phyloP scores from a whole-genome alignment of 768 basidiomycete species.

The Leccinum longicurvipes region DNA sequence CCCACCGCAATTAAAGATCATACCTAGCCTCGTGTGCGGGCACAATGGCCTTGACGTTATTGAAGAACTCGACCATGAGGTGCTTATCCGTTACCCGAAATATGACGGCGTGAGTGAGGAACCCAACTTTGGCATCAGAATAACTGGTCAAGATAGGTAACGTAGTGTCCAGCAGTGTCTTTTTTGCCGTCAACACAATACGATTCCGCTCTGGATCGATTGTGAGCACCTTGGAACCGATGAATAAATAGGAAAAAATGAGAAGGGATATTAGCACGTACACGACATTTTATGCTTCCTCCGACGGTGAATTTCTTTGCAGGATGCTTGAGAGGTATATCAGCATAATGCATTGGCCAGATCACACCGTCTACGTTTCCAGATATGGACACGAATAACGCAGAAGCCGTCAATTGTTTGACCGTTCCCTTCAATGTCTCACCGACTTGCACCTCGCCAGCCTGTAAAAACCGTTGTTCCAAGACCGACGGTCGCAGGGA shows the following conservation, averaged over 20 bases:
- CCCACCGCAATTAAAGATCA: conserved; percentile 14
- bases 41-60: conserved; percentile 79
- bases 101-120: conserved; percentile 77
- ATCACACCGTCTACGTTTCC: conserved; percentile 90
- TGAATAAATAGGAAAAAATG: not conserved
- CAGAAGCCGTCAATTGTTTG: conserved; percentile 76
- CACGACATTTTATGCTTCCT: conserved; percentile 78
- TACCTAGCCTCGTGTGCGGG: conserved; percentile 82
- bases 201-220: conserved; percentile 81
- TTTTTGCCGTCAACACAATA: conserved; percentile 87
- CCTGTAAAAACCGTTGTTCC: conserved; percentile 81
- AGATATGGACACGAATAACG: conserved; percentile 80
- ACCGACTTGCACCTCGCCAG: conserved; percentile 79
- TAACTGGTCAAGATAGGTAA: conserved; percentile 64
- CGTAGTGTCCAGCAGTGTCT: conserved; percentile 78
- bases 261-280: conserved; percentile 37
- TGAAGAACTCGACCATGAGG: conserved; percentile 87
- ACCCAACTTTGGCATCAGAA: conserved; percentile 67
- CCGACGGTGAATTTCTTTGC: conserved; percentile 87
- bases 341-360: conserved; percentile 94
- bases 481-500: conserved; percentile 80
- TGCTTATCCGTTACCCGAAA: conserved; percentile 79
- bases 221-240: conserved; percentile 61
- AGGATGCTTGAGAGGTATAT: conserved; percentile 91
- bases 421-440: conserved; percentile 85